Percentiles rank a stretch among this genome's conserved stretches.
Conservation (phyloP, 2,329 filamentous ascomycete species). For the Fusarium sp. region DNA sequence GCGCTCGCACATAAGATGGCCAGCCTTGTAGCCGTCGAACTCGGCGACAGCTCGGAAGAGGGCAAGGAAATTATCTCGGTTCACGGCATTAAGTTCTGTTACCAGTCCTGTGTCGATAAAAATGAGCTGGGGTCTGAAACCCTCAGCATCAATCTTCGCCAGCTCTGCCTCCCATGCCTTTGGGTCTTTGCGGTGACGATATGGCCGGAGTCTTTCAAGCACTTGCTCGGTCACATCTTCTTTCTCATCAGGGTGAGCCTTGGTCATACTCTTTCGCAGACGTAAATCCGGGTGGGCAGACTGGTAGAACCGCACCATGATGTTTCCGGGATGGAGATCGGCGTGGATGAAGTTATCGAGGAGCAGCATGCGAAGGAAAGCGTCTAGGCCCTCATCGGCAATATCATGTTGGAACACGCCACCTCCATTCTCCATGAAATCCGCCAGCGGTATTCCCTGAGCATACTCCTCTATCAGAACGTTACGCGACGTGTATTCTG, state of each 20-base stretch:
- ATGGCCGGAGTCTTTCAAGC: constrained; percentile 81
- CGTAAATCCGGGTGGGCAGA: constrained; percentile 77
- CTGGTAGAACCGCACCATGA: constrained; percentile 99
- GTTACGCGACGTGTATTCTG: constrained; percentile 90
- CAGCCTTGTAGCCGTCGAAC: constrained; percentile 96
- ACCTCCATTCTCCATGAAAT: constrained; percentile 91
- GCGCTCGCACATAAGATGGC: constrained; percentile 94
- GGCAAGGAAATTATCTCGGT: constrained; percentile 91
- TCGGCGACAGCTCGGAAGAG: constrained; percentile 96
- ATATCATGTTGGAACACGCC: constrained; percentile 95
- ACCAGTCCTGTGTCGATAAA: constrained; percentile 98
- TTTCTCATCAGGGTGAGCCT: constrained; percentile 62
- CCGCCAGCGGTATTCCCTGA: constrained; percentile 89
- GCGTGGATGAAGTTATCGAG: constrained; percentile 99
- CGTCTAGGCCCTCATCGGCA: constrained; percentile 93
- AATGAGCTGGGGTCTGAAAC: constrained; percentile 92
- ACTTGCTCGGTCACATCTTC: constrained; percentile 90
- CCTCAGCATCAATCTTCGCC: constrained; percentile 82
- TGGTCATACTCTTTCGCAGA: constrained; percentile 47
- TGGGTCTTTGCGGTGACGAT: constrained; percentile 71
- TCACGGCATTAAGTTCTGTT: constrained; percentile 89
- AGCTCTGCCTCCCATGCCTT: constrained; percentile 82
- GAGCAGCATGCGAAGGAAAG: constrained; percentile 95
- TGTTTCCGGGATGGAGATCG: constrained; percentile 96
- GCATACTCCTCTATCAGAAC: constrained; percentile 97